Base-by-base conservation (phyloP, 2,329 filamentous ascomycete species). In the Fusarium duplospermum region DNA sequence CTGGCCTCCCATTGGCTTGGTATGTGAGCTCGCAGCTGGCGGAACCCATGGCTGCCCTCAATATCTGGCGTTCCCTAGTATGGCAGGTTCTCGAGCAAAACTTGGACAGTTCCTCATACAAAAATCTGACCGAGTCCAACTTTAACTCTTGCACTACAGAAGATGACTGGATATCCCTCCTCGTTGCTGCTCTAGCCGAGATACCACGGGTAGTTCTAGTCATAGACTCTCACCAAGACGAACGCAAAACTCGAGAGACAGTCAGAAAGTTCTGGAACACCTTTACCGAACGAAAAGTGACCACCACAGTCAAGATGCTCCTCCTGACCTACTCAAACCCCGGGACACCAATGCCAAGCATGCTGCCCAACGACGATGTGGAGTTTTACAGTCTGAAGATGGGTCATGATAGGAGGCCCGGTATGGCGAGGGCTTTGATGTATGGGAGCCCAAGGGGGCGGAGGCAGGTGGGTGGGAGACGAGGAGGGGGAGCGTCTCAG, bases 231-330 rank as follows among this genome's bases (percentile, higher is more conserved):
- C 56, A 70, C 47, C 27, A 50, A 4, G 47, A 38, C 2, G 50
- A 61, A 45, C 20, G 11, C 2, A 31, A 42, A 11, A 62, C 54
- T 20, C 38, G 57, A 8, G 47, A 52, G 27, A 36, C 60, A 4
- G 50, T 67, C 2, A 42, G 56, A 4, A 59, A 60, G 16, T 64
- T 72, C 22, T 72, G 67, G 70, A 16, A 16, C 16, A 9, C 45
- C 2, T 42, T 62, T 2, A n/a, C 31, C 1, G 47, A 72, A 29
- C 60, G 57, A 29, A 64, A 70, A 6, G 27, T 33, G 22, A 50
- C 35, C 4, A 62, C 63, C 8, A 50, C 27, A 1, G 27, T 62
- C 35, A 70, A 72, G 42, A 72, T 72, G 64, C 70, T 72, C 18
- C 38, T 72, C 1, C 29, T 69, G 35, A 69, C 62, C 24, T 71